Base-by-base conservation (phyloP, 108 stramenopile genomes). In the Nitzschia putrida region DNA sequence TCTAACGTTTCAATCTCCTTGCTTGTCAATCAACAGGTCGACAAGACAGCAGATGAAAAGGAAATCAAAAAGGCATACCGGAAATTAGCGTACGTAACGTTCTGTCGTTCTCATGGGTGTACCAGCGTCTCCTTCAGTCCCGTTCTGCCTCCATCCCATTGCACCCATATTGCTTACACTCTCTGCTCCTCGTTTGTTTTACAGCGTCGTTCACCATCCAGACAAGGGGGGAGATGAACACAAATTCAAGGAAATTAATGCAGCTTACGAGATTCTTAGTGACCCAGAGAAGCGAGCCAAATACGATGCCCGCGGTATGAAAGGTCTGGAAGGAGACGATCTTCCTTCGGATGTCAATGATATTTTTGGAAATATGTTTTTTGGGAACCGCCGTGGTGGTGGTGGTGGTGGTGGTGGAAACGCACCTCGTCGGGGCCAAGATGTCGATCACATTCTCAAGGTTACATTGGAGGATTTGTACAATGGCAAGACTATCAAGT, bases 401-500 rank as follows among this genome's bases (percentile, higher is more conserved):
- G 66, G 85, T 14, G 68, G 91, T 13, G 53, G 81, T 13, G 69
- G 92, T n/a, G 76, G 84, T 49, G 58, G 58, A 22, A 64, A 67
- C 55, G 95, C 85, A 16, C 95, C 93, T n/a, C 81, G 88, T 47
- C 95, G 95, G 71, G 94, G 96, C 9, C 96, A 97, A 40, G 91
- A 93, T 76, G 88, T 97, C 66, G 91, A 95, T 70, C 96, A 97
- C 81, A 89, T 94, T 14, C 78, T 99, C 61, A 94, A 95, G 69
- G 97, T 97, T 22, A 75, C 80, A 53, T 80, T 99, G 71, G 97
- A 99, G 60, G 98, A 99, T 74, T 80, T 98, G 69, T 99, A 98
- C 90, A 98, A 97, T 71, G 98, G 99, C 34, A 97, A 97, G 84
- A 98, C 95, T 0, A 90, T 93, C 69, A 96, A 95, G 57, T 81